These are phyloP conservation scores for Torulaspora pretoriensis DNA, from an alignment of 1,139 yeast species.

Conservation along the genomic window DNA sequence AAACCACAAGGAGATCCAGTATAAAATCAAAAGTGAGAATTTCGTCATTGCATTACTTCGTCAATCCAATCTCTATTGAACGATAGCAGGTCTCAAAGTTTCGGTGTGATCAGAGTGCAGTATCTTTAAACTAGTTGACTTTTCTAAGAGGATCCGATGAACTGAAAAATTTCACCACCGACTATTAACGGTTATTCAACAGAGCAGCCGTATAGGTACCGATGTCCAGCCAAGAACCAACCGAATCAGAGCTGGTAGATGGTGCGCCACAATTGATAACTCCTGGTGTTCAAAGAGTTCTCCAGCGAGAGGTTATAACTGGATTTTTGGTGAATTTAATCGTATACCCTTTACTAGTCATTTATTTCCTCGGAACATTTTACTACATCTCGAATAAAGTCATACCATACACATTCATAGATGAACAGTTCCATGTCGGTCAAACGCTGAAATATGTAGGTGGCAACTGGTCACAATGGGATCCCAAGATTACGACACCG, in stretches of 20 bases:
- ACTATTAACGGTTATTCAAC: background rate
- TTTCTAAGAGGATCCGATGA: constrained; percentile 1
- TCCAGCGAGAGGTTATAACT: constrained; percentile 30
- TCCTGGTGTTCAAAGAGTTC: constrained; percentile 29
- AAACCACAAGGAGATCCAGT: constrained; percentile 6
- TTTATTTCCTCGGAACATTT: constrained; percentile 26
- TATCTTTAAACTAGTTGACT: background rate
- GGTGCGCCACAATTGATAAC: constrained; percentile 21
- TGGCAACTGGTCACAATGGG: constrained; percentile 67
- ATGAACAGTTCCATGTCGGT: constrained; percentile 80
- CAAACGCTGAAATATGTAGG: constrained; percentile 68
- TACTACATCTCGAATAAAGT: constrained; percentile 24
- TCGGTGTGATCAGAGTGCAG: background rate
- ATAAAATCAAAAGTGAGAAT: background rate
- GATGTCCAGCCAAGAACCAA: constrained; percentile 9
- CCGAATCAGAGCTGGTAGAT: constrained; percentile 7
- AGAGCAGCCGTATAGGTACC: background rate
- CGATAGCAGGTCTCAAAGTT: too few relatives aligned
- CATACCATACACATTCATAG: constrained; percentile 40
- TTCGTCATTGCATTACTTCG: constrained; percentile 6
- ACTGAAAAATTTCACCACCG: constrained; percentile 3
- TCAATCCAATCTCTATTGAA: background rate
- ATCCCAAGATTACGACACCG: constrained; percentile 90
- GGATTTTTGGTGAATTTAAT: constrained; percentile 30
- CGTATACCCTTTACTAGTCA: constrained; percentile 25